A percentile compares a stretch with the other conserved stretches of the same genome.
These are phyloP conservation scores for Meredithiella fracta DNA, from an alignment of 2,329 filamentous ascomycete genomes.

Conservation along the genomic window DNA sequence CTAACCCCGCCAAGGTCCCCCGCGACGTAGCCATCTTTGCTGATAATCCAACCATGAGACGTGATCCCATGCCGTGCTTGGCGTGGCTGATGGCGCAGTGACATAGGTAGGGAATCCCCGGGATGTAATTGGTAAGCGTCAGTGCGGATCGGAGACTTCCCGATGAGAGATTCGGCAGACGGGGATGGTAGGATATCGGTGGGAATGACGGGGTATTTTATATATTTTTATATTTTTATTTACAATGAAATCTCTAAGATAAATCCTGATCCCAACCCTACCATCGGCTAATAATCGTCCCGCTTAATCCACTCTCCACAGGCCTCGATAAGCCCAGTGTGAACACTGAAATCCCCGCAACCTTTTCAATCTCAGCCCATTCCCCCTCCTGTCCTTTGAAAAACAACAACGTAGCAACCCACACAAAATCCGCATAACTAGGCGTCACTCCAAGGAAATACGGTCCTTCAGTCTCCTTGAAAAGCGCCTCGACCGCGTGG, in stretches of 20 bases:
- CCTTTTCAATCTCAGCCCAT: slow-evolving; percentile 23
- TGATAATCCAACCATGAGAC: neutral
- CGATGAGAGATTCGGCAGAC: too few relatives aligned
- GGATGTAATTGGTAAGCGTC: too few relatives aligned
- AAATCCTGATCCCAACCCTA: too few relatives aligned
- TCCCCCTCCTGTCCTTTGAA: slow-evolving; percentile 21
- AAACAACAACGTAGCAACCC: slow-evolving; percentile 33
- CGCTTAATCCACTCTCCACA: slow-evolving; percentile 2
- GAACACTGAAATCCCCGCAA: slow-evolving; percentile 24
- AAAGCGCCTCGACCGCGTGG: slow-evolving; percentile 29
- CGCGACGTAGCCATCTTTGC: neutral
- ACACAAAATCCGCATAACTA: slow-evolving; percentile 42
- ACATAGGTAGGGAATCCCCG: neutral
- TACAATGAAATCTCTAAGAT: too few relatives aligned
- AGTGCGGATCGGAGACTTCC: too few relatives aligned
- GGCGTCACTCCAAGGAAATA: slow-evolving; percentile 43
- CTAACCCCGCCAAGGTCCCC: neutral
- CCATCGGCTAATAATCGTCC: neutral
- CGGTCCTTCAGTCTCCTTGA: slow-evolving; percentile 38
- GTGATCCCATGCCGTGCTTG: neutral
- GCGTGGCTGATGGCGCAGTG: neutral
- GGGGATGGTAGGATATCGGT: too few relatives aligned
- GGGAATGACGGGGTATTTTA: too few relatives aligned
- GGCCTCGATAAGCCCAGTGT: slow-evolving; percentile 26
- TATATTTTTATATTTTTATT: too few relatives aligned